Evolutionary conservation across 2,329 filamentous ascomycete species (phyloP).

Genomic region (Didymosphaeria variabile): DNA sequence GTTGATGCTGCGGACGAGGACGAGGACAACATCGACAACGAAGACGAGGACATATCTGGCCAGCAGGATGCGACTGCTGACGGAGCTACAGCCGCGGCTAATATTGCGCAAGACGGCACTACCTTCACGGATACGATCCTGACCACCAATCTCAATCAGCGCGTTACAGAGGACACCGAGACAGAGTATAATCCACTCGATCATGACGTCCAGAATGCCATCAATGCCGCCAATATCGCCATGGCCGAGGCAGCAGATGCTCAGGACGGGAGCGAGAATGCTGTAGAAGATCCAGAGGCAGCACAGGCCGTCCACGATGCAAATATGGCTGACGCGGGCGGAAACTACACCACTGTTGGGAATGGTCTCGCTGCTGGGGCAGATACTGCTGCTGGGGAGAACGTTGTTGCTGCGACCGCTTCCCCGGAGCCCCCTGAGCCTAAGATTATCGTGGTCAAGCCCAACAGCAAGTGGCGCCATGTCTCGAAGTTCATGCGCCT

Average conservation of each 20-base stretch:
- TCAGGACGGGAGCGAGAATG: conserved; percentile 7
- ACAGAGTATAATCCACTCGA: no score
- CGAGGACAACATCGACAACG: conserved; percentile 16
- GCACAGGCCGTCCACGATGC: neutral
- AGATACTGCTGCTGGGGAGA: neutral
- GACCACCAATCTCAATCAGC: neutral
- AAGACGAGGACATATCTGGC: neutral
- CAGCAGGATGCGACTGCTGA: neutral
- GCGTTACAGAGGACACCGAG: neutral
- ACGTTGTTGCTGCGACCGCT: no score
- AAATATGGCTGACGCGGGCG: conserved; percentile 7
- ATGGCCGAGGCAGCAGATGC: neutral
- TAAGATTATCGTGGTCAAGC: conserved; percentile 27
- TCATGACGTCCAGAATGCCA: neutral
- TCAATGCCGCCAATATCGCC: neutral
- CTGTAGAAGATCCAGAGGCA: no score
- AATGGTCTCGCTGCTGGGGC: neutral
- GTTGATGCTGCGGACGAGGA: neutral
- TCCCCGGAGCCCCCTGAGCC: conserved; percentile 12
- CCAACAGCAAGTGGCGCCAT: conserved; percentile 43
- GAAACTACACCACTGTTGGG: conserved; percentile 6
- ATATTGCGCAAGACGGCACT: neutral
- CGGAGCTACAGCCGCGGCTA: neutral
- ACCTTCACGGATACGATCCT: neutral
- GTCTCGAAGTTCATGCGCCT: conserved; percentile 46